Percentiles rank a stretch among this genome's conserved stretches.
These are phyloP conservation scores for Zasmidium cellare DNA, from an alignment of 2,329 filamentous ascomycete genomes.

Conservation along the genomic window DNA sequence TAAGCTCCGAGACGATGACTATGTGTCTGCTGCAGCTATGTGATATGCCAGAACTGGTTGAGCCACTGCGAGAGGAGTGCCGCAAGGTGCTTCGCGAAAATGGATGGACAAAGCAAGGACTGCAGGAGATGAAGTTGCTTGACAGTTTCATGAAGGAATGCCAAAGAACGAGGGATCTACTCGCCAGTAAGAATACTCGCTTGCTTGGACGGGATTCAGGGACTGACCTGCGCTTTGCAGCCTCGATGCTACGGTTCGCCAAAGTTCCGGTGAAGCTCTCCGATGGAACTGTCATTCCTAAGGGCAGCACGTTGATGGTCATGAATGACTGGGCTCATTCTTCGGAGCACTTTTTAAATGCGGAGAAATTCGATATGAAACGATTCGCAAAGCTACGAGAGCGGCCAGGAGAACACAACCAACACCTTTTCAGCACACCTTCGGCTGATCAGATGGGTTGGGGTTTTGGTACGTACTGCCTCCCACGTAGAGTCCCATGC, in stretches of 20 bases:
- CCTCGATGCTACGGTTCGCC: not conserved
- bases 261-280: not conserved
- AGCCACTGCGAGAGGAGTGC: constrained; percentile 24
- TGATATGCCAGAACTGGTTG: constrained; percentile 25
- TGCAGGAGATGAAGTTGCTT: constrained; percentile 29
- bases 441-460: constrained; percentile 27
- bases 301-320: constrained; percentile 17
- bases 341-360: constrained; percentile 14
- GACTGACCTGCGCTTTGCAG: constrained; percentile 1
- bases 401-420: constrained; percentile 23
- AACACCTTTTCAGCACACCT: constrained; percentile 23
- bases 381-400: constrained; percentile 24
- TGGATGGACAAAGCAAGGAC: constrained; percentile 28
- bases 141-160: constrained; percentile 3
- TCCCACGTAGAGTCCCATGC: not conserved
- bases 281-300: constrained; percentile 17
- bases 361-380: constrained; percentile 24
- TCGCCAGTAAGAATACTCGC: not conserved
- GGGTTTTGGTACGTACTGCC: constrained; percentile 33
- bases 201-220: constrained; percentile 25
- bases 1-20: constrained; percentile 19
- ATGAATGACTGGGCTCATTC: constrained; percentile 1
- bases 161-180: not conserved
- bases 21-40: constrained; percentile 21
- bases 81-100: constrained; percentile 18